A percentile compares a stretch with the other conserved stretches of the same genome.
These are phyloP conservation scores for Citrullus colocynthis DNA, from an alignment of 306 rosid genomes.

Conservation along the genomic window DNA sequence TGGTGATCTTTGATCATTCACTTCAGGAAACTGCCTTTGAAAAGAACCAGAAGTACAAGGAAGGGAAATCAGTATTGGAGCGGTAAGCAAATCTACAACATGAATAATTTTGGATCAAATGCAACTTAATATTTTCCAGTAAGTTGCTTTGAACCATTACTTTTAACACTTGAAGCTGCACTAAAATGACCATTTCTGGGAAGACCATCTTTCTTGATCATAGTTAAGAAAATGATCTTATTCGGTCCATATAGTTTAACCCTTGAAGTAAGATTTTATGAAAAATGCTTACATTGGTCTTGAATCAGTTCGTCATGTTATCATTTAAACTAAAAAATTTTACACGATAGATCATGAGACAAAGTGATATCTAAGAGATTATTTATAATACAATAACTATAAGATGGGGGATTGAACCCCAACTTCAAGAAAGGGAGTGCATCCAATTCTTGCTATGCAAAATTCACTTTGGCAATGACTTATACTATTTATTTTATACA, in stretches of 20 bases:
- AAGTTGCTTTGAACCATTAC: neutral
- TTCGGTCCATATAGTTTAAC: neutral
- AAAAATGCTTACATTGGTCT: neutral
- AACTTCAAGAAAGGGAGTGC: no score
- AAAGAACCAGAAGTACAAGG: slow-evolving; percentile 55
- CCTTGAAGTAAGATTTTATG: neutral
- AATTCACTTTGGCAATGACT: no score
- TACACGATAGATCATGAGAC: neutral
- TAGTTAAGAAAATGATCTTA: neutral
- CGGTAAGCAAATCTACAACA: slow-evolving; percentile 48
- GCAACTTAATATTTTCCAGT: neutral
- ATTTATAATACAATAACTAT: neutral
- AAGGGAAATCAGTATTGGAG: slow-evolving; percentile 57
- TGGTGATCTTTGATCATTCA: slow-evolving; percentile 17
- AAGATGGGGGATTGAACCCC: no score
- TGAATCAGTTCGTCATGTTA: neutral
- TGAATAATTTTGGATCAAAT: neutral
- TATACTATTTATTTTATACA: neutral
- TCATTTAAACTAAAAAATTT: neutral
- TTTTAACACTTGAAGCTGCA: neutral
- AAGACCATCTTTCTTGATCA: neutral
- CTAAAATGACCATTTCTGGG: neutral
- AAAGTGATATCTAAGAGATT: neutral
- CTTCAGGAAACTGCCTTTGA: slow-evolving; percentile 50
- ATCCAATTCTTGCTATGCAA: no score